These are phyloP conservation scores for Cladophialophora psammophila DNA, from an alignment of 2,329 filamentous ascomycete species.

Conservation along the genomic window DNA sequence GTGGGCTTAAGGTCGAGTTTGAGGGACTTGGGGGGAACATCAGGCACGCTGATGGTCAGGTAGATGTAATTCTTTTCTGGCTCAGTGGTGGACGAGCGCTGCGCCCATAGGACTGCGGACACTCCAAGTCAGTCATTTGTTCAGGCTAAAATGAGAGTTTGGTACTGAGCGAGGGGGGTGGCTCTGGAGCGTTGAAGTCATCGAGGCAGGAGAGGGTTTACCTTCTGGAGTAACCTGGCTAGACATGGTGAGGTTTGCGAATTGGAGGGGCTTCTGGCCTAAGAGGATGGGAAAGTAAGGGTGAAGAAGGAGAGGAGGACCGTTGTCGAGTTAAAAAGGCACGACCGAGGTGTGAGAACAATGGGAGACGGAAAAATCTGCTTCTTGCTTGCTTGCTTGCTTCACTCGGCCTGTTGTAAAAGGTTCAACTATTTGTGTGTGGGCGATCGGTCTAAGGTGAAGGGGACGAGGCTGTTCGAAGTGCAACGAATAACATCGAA, in stretches of 20 bases:
- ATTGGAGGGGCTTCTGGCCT: slow-evolving; percentile 22
- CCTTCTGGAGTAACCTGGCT: slow-evolving; percentile 55
- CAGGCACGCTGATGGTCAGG: slow-evolving; percentile 87
- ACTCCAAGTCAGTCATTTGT: slow-evolving; percentile 6
- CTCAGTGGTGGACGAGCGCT: slow-evolving; percentile 85
- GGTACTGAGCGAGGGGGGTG: not conserved
- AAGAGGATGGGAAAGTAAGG: slow-evolving; percentile 14
- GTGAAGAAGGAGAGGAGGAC: slow-evolving; percentile 14
- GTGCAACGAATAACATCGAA: slow-evolving; percentile 39
- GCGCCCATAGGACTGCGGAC: slow-evolving; percentile 87
- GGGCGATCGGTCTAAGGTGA: slow-evolving; percentile 17
- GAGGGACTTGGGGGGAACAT: slow-evolving; percentile 76
- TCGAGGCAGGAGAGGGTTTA: slow-evolving; percentile 46
- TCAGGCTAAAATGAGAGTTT: not conserved
- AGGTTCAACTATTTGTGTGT: slow-evolving; percentile 29
- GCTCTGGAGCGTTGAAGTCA: not conserved
- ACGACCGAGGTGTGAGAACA: slow-evolving; percentile 41
- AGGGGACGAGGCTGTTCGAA: slow-evolving; percentile 38
- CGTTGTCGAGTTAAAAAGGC: slow-evolving; percentile 26
- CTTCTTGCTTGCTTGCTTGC: slow-evolving; percentile 22
- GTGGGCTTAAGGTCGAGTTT: slow-evolving; percentile 84
- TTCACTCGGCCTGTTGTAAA: slow-evolving; percentile 10
- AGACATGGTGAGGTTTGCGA: slow-evolving; percentile 43
- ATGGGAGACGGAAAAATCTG: slow-evolving; percentile 23
- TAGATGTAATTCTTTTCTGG: slow-evolving; percentile 92